phyloP scores from a whole-genome alignment of 1,139 yeast species.

The Geotrichum klebahnii region DNA sequence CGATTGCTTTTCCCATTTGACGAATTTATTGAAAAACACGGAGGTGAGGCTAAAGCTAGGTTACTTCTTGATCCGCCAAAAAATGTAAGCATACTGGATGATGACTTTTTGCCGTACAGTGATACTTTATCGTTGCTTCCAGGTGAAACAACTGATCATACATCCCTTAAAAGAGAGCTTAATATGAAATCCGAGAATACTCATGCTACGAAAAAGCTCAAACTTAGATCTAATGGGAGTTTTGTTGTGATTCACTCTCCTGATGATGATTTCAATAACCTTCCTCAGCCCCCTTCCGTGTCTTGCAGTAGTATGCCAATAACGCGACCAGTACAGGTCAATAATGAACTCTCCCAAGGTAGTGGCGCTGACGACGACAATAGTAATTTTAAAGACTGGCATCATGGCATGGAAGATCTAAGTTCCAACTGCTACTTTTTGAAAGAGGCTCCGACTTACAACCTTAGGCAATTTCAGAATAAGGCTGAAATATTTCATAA shows the following conservation, averaged over 20 bases:
- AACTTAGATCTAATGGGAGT: not conserved
- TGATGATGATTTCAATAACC: constrained; percentile 11
- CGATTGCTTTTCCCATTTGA: constrained; percentile 40
- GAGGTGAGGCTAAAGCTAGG: constrained; percentile 5
- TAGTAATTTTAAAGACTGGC: constrained; percentile 3
- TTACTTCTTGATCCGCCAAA: not conserved
- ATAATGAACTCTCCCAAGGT: constrained; percentile 2
- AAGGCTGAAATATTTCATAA: constrained; percentile 51
- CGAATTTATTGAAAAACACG: constrained; percentile 29
- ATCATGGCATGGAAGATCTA: constrained; percentile 5
- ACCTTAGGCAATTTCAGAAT: constrained; percentile 55
- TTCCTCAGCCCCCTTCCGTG: constrained; percentile 1
- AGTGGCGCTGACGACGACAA: not conserved
- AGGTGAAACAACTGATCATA: constrained; percentile 7
- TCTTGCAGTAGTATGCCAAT: constrained; percentile 14
- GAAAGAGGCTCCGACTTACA: constrained; percentile 63
- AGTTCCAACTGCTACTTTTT: constrained; percentile 37
- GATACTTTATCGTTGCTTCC: constrained; percentile 8
- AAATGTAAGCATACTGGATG: not conserved
- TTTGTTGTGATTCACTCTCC: not conserved
- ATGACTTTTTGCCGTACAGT: constrained; percentile 5
- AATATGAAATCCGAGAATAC: not conserved
- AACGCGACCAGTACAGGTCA: constrained; percentile 4
- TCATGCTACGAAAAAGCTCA: constrained; percentile 1
- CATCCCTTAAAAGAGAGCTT: not conserved